Percentiles rank a stretch among this genome's conserved stretches.
Conservation (phyloP, 257 asterid genomes). For the Solanum rostratum region DNA sequence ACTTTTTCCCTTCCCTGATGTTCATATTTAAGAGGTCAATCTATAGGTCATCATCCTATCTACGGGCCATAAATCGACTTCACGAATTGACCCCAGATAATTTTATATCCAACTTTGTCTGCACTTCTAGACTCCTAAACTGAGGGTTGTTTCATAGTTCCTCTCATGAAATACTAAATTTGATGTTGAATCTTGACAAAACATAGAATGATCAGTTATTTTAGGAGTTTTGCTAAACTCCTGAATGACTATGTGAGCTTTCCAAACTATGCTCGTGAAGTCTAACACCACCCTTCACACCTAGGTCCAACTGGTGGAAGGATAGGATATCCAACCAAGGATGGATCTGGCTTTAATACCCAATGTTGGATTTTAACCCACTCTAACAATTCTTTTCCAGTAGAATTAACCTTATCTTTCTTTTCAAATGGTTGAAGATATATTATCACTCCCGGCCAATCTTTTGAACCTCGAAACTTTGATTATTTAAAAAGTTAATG, state of each 20-base stretch:
- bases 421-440: neutral
- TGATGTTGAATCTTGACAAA: too few species aligned
- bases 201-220: too few species aligned
- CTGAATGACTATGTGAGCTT: neutral
- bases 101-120: too few species aligned
- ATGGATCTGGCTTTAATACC: neutral
- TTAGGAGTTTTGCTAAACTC: neutral
- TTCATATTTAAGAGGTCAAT: too few species aligned
- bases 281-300: neutral
- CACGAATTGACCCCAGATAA: too few species aligned
- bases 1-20: too few species aligned
- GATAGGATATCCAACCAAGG: too few species aligned
- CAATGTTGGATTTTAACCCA: neutral
- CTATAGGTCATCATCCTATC: too few species aligned
- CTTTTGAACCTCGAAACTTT: conserved; percentile 1
- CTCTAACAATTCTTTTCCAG: neutral
- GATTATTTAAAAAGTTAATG: neutral
- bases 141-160: too few species aligned
- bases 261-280: neutral
- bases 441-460: neutral
- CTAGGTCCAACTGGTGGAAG: neutral
- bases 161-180: too few species aligned
- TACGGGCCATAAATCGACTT: too few species aligned
- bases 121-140: too few species aligned
- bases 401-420: neutral